Base-by-base conservation (phyloP, 1,139 yeast species). In the Debaryomycetaceae sp. region DNA sequence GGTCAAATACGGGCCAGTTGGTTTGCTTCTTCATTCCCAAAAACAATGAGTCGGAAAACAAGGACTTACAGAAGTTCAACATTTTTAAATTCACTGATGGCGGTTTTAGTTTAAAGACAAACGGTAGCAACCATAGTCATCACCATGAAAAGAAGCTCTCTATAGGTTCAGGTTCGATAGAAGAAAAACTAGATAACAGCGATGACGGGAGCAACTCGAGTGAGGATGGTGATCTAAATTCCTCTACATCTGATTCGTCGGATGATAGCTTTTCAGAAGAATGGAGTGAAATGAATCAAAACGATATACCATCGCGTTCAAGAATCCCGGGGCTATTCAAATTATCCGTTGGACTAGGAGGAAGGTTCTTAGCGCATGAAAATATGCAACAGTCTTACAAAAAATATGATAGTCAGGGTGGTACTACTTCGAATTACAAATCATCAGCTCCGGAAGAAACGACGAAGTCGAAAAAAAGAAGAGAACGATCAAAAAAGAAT, bases 11-110 rank as follows among this genome's bases (percentile, higher is more conserved):
- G 2, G 97, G 97, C 0, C 81, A 80, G 49, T 69, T 90, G 44
- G 84, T 90, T 1, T 87, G 96, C 58, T 90, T 91, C 56, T 89
- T 88, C 63, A 78, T 83, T n/a, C 82, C 85, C 0, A 80, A 79
- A 45, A 60, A 59, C 13, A 69, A 65, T 31, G 49, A 60, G 51
- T 63, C 66, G 53, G 47, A 57, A 37, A 48, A 48, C 38, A 55
- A 60, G 40, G 54, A 59, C 3, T 48, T 59, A 4, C 74, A 69
- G 44, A 67, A 66, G 42, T 62, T 69, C 43, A 66, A 64, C 47
- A 61, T 67, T 7, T 68, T 70, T 48, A 68, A 68, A 43, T 69
- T 71, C 45, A 66, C 74, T 2, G 76, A 71, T 39, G 69, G 69
- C 11, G 77, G 70, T 2, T 62, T 67, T 41, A 63, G 68, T 31